Conservation (phyloP, 2,329 filamentous ascomycete species). For the Aspergillus ibericus region DNA sequence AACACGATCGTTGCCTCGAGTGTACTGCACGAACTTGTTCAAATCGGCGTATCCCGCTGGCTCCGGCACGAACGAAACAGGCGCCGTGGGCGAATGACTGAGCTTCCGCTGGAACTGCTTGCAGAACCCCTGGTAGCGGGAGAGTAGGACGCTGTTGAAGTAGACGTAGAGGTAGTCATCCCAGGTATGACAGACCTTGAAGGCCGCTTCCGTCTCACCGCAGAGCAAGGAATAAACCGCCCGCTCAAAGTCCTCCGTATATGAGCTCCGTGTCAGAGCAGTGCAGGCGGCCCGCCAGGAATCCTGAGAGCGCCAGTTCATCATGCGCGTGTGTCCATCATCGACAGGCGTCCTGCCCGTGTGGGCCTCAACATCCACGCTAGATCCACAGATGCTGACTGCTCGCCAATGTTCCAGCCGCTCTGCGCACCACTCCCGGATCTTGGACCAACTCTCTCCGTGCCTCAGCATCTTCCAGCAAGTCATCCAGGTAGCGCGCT, state of each 20-base stretch:
- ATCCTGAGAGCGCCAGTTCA: conserved; percentile 42
- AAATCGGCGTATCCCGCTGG: conserved; percentile 49
- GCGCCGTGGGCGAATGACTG: conserved; percentile 56
- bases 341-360: conserved; percentile 34
- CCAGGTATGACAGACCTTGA: conserved; percentile 74
- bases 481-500: conserved; percentile 88
- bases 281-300: conserved; percentile 41
- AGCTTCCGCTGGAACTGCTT: conserved; percentile 45
- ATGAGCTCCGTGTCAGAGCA: conserved; percentile 59
- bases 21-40: conserved; percentile 38
- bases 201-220: conserved; percentile 76
- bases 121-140: conserved; percentile 72
- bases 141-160: conserved; percentile 80
- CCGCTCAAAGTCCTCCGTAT: conserved; percentile 74
- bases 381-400: conserved; percentile 69
- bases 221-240: conserved; percentile 90
- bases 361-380: conserved; percentile 29
- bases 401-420: conserved; percentile 88
- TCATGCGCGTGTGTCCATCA: conserved; percentile 42
- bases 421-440: conserved; percentile 83
- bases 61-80: conserved; percentile 57
- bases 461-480: conserved; percentile 90
- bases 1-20: conserved; percentile 37
- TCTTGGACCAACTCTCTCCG: conserved; percentile 70
- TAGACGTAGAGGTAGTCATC: conserved; percentile 85